phyloP scores from a whole-genome alignment of 2,329 filamentous ascomycete species.

The Juglanconis juglandina region DNA sequence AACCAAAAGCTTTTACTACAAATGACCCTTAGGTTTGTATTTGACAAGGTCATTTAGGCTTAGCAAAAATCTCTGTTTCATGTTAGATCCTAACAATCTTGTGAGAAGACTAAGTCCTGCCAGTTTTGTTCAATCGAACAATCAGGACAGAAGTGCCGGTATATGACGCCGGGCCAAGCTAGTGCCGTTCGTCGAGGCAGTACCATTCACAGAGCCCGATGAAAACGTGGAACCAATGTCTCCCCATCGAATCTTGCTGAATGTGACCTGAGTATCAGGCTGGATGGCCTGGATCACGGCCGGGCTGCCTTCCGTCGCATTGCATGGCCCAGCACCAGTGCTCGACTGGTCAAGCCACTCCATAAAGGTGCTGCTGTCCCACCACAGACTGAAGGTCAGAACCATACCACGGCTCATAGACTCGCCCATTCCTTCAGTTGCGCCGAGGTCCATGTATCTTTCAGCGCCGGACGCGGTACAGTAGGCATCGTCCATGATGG shows the following conservation, averaged over 20 bases:
- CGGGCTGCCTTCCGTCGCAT: slow-evolving; percentile 50
- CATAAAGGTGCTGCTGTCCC: slow-evolving; percentile 45
- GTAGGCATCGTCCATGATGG: background rate
- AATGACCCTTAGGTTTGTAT: too few species aligned
- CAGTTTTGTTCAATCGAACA: too few species aligned
- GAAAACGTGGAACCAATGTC: slow-evolving; percentile 53
- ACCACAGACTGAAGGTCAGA: slow-evolving; percentile 47
- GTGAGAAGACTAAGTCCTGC: too few species aligned
- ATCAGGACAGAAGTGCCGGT: too few species aligned
- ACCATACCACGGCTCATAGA: slow-evolving; percentile 36
- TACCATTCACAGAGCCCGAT: background rate
- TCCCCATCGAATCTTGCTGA: slow-evolving; percentile 58
- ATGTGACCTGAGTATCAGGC: slow-evolving; percentile 48
- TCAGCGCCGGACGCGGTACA: background rate
- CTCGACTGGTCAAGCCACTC: slow-evolving; percentile 46
- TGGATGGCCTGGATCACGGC: slow-evolving; percentile 42
- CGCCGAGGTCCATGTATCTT: slow-evolving; percentile 28
- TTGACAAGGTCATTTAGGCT: too few species aligned
- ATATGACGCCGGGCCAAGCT: too few species aligned
- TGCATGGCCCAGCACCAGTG: slow-evolving; percentile 44
- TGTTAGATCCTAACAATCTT: too few species aligned
- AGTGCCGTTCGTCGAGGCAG: too few species aligned
- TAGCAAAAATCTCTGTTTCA: too few species aligned
- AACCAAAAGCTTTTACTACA: too few species aligned
- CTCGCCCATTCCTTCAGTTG: slow-evolving; percentile 24